These are phyloP conservation scores for Coffea humblotiana DNA, from an alignment of 305 asterid species.

Conservation along the genomic window DNA sequence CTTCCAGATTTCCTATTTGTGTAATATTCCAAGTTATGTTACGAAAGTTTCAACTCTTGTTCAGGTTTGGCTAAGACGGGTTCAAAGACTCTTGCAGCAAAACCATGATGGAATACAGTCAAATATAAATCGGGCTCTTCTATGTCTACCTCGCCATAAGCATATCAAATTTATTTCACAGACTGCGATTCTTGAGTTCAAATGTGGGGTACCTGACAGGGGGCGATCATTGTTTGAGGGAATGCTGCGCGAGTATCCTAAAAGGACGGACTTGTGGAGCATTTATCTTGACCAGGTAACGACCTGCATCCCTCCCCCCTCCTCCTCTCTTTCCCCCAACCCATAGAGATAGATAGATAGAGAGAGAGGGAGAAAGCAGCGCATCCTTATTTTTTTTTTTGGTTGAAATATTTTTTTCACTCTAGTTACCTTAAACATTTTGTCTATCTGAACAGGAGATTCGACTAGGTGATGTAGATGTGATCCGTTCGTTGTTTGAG, in stretches of 20 bases:
- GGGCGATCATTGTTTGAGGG: slow-evolving; percentile 91
- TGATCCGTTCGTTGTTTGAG: slow-evolving; percentile 84
- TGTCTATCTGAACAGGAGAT: slow-evolving; percentile 62
- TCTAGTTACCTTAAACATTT: slow-evolving; percentile 15
- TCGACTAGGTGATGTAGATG: slow-evolving; percentile 68
- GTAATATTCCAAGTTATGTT: background rate
- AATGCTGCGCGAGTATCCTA: slow-evolving; percentile 87
- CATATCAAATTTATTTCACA: slow-evolving; percentile 78
- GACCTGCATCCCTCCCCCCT: background rate
- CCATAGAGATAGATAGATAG: background rate
- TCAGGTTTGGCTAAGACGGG: slow-evolving; percentile 82
- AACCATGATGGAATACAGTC: slow-evolving; percentile 63
- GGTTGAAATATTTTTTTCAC: background rate
- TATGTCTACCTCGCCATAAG: slow-evolving; percentile 73
- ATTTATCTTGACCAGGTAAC: slow-evolving; percentile 88
- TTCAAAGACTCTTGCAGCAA: slow-evolving; percentile 55
- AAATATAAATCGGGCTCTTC: slow-evolving; percentile 67
- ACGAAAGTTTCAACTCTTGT: slow-evolving; percentile 9
- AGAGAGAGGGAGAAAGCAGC: too few species aligned
- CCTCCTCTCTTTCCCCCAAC: background rate
- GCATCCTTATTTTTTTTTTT: background rate
- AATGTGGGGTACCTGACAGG: slow-evolving; percentile 82
- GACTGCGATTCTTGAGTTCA: slow-evolving; percentile 86
- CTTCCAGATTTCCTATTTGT: too few species aligned
- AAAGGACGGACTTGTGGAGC: slow-evolving; percentile 95